These are phyloP conservation scores for Neurospora tetraspora DNA, from an alignment of 495 filamentous ascomycete species.

Conservation along the genomic window DNA sequence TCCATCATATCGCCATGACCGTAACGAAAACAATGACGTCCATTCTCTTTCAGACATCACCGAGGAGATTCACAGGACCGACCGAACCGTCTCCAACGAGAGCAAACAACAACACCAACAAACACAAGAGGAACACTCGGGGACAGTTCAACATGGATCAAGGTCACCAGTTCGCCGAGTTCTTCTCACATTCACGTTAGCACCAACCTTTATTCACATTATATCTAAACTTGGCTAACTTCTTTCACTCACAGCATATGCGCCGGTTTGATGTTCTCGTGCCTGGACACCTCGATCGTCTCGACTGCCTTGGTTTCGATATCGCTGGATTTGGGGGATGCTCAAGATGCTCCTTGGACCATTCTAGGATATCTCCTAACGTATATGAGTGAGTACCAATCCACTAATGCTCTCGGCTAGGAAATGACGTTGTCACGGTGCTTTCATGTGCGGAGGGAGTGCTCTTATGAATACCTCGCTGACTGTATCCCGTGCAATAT, in stretches of 20 bases:
- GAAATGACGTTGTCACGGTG: neutral
- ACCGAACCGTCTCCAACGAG: neutral
- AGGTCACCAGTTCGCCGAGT: neutral
- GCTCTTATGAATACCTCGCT: neutral
- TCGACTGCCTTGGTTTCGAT: slow-evolving; percentile 53
- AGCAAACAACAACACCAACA: neutral
- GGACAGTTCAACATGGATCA: neutral
- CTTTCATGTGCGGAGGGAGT: neutral
- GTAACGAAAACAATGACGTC: neutral
- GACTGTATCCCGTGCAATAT: neutral
- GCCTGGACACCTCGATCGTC: slow-evolving; percentile 54
- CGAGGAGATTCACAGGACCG: neutral
- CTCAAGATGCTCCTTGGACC: slow-evolving; percentile 47
- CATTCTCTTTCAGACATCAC: neutral
- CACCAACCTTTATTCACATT: neutral
- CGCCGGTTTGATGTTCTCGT: slow-evolving; percentile 48
- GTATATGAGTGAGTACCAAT: slow-evolving; percentile 40
- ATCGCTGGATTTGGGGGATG: slow-evolving; percentile 42
- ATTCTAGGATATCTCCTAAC: slow-evolving; percentile 50
- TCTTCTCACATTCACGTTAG: slow-evolving; percentile 17
- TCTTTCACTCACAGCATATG: slow-evolving; percentile 32
- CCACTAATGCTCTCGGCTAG: too few species aligned
- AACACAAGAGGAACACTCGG: neutral
- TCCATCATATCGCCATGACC: neutral
- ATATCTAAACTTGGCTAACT: neutral